phyloP scores from a whole-genome alignment of 1,284 basidiomycete genomes.

The Papiliotrema nemorosa region DNA sequence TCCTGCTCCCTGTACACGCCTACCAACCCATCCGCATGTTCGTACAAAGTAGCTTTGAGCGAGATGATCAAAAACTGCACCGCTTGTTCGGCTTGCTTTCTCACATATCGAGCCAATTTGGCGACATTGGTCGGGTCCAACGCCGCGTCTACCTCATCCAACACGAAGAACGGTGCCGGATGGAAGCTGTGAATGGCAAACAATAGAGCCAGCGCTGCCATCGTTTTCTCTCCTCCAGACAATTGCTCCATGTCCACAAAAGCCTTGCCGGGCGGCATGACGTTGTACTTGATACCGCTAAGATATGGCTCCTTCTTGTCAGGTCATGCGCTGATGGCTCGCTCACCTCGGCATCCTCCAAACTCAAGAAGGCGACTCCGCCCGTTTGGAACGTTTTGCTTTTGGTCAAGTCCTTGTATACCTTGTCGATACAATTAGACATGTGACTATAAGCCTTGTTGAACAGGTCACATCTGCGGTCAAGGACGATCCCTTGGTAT shows the following conservation, averaged over 20 bases:
- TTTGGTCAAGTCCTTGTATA: conserved; percentile 98
- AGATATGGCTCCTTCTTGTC: conserved; percentile 80
- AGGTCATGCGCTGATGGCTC: background rate
- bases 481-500: background rate
- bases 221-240: conserved; percentile 97
- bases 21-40: conserved; percentile 83
- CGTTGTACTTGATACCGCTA: conserved; percentile 95
- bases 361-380: conserved; percentile 89
- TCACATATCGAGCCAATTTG: conserved; percentile 86
- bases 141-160: conserved; percentile 82
- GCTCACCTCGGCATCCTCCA: conserved; percentile 88
- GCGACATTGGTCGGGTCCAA: conserved; percentile 94
- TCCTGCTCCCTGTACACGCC: conserved; percentile 94
- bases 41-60: conserved; percentile 67
- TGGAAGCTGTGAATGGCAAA: conserved; percentile 98
- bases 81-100: conserved; percentile 59
- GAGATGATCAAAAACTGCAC: conserved; percentile 99
- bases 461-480: conserved; percentile 74
- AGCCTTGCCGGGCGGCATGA: conserved; percentile 98
- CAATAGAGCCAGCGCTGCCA: conserved; percentile 89
- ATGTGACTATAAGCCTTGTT: conserved; percentile 97
- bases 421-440: conserved; percentile 84
- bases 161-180: conserved; percentile 96
- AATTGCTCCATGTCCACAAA: conserved; percentile 99
- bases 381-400: conserved; percentile 82